phyloP scores from a whole-genome alignment of 2,329 filamentous ascomycete genomes.

The Phaeosphaeria sp. region DNA sequence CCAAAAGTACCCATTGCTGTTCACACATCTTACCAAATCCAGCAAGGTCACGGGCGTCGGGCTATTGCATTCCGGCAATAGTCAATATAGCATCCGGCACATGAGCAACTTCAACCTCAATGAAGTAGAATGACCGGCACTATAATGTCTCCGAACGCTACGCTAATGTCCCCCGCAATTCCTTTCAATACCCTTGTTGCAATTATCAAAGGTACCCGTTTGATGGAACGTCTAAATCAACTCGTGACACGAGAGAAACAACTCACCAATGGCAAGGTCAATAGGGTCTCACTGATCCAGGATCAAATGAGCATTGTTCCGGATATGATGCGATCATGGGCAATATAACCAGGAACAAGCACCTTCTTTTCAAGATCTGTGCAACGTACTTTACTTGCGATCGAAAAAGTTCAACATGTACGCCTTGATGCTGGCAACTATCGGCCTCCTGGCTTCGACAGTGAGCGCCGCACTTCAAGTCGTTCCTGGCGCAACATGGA shows the following conservation, averaged over 20 bases:
- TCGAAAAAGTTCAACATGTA: conserved; percentile 25
- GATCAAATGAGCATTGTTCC: background rate
- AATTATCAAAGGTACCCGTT: conserved; percentile 12
- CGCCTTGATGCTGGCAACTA: conserved; percentile 10
- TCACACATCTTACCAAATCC: background rate
- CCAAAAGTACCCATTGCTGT: background rate
- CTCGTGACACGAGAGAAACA: conserved; percentile 14
- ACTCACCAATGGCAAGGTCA: conserved; percentile 11
- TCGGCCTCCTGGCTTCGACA: conserved; percentile 24
- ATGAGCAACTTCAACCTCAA: conserved; percentile 13
- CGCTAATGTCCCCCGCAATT: conserved; percentile 26
- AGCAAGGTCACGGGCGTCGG: conserved; percentile 8
- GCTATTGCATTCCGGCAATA: conserved; percentile 8
- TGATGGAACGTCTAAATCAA: conserved; percentile 7
- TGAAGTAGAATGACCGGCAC: conserved; percentile 14
- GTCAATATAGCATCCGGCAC: conserved; percentile 7
- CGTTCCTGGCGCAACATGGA: conserved; percentile 50
- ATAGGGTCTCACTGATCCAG: background rate
- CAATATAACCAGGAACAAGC: conserved; percentile 3
- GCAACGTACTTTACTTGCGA: background rate
- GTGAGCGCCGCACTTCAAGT: conserved; percentile 45
- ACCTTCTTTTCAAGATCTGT: background rate
- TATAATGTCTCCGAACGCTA: conserved; percentile 3
- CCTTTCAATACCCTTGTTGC: conserved; percentile 11
- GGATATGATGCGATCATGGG: background rate